phyloP scores from a whole-genome alignment of 768 basidiomycete species.

The Cytidiella melzeri region DNA sequence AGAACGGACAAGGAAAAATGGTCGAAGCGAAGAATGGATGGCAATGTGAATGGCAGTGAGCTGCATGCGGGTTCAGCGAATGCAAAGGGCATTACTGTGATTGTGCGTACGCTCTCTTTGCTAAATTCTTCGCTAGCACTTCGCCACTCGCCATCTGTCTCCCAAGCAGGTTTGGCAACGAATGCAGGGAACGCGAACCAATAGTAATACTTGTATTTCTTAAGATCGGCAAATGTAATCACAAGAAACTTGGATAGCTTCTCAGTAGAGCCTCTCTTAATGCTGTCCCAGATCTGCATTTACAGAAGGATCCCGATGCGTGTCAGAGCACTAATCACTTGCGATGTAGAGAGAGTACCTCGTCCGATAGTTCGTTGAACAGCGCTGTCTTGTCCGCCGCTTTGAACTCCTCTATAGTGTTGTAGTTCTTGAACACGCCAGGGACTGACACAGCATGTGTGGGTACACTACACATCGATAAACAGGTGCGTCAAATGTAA shows the following conservation, averaged over 20 bases:
- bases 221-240: constrained; percentile 94
- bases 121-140: constrained; percentile 40
- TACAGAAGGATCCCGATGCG: neutral
- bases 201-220: constrained; percentile 96
- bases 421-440: constrained; percentile 89
- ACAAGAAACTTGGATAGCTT: constrained; percentile 75
- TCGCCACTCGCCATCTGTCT: constrained; percentile 64
- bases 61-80: constrained; percentile 24
- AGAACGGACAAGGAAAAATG: constrained; percentile 60
- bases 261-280: constrained; percentile 44
- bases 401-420: constrained; percentile 96
- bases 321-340: neutral
- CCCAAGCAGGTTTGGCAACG: constrained; percentile 86
- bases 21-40: constrained; percentile 33
- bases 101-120: constrained; percentile 33
- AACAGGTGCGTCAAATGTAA: neutral
- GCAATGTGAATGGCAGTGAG: constrained; percentile 47
- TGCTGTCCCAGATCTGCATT: constrained; percentile 63
- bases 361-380: constrained; percentile 66
- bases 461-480: constrained; percentile 30
- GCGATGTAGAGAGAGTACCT: constrained; percentile 36
- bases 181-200: constrained; percentile 98
- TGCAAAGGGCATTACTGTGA: neutral
- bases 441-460: constrained; percentile 43
- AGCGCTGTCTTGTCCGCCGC: constrained; percentile 82